Conservation (phyloP, 164 flowering plant genomes). For the Tetracentron sinense region DNA sequence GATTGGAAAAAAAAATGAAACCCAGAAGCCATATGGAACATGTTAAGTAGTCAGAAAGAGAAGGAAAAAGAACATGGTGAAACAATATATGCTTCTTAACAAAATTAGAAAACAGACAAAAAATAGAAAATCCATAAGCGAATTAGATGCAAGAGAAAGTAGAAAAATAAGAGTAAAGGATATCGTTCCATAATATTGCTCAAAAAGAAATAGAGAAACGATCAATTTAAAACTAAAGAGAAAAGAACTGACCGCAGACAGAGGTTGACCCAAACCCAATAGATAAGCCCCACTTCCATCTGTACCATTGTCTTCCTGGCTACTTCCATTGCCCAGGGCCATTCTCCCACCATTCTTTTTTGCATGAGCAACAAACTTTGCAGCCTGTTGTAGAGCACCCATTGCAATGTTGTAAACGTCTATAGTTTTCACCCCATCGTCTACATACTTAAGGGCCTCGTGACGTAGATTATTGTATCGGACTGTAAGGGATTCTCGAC, state of each 20-base stretch:
- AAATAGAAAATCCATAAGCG: not conserved
- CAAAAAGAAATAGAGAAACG: not conserved
- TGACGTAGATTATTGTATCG: too few relatives aligned
- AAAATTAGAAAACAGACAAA: too few relatives aligned
- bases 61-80: too few relatives aligned
- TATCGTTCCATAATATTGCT: too few relatives aligned
- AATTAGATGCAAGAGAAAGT: not conserved
- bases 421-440: conserved; percentile 21
- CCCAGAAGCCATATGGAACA: too few relatives aligned
- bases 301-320: not conserved
- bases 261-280: conserved; percentile 7
- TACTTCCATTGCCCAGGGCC: conserved; percentile 4
- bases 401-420: conserved; percentile 24
- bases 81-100: too few relatives aligned
- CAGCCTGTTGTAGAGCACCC: conserved; percentile 24
- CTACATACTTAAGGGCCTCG: conserved; percentile 34
- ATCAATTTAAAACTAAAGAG: too few relatives aligned
- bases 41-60: too few relatives aligned
- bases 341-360: conserved; percentile 15
- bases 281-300: conserved; percentile 7
- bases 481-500: conserved; percentile 25
- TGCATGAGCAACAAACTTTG: conserved; percentile 19
- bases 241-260: conserved; percentile 14
- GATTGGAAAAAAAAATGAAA: too few relatives aligned
- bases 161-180: not conserved